Evolutionary conservation across 371 early-diverging fungal species (phyloP).

Genomic region (Thermomucor indicae-seudaticae): DNA sequence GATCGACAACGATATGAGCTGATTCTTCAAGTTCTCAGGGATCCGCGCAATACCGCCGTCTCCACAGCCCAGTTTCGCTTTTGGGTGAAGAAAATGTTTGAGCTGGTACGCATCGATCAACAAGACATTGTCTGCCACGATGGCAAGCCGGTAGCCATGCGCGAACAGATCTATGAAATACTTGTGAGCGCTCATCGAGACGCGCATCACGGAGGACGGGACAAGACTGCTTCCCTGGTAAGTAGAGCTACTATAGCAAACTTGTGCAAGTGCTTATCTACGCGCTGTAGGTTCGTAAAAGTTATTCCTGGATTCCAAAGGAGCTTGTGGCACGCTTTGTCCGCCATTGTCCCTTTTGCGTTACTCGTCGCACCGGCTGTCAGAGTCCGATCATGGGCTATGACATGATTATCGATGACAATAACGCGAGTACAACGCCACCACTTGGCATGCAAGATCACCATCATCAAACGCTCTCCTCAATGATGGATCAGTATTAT

Average conservation of each 20-base stretch:
- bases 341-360: constrained; percentile 52
- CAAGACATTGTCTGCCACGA: constrained; percentile 49
- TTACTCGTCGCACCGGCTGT: constrained; percentile 37
- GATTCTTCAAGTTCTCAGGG: constrained; percentile 53
- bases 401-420: no score
- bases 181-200: constrained; percentile 54
- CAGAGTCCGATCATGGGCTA: constrained; percentile 14
- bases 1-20: constrained; percentile 48
- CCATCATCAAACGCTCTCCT: no score
- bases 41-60: constrained; percentile 59
- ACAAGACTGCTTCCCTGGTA: constrained; percentile 63
- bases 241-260: background rate
- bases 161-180: constrained; percentile 54
- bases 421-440: no score
- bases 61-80: constrained; percentile 66
- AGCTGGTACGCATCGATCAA: constrained; percentile 28
- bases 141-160: constrained; percentile 57
- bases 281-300: constrained; percentile 39
- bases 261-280: background rate
- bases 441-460: no score
- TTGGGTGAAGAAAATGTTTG: constrained; percentile 68
- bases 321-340: constrained; percentile 61
- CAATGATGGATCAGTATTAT: no score
- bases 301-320: constrained; percentile 60
- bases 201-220: constrained; percentile 60